A percentile compares a stretch with the other conserved stretches of the same genome.
Conservation (phyloP, 768 basidiomycete genomes). For the Psilocybe cubensis region DNA sequence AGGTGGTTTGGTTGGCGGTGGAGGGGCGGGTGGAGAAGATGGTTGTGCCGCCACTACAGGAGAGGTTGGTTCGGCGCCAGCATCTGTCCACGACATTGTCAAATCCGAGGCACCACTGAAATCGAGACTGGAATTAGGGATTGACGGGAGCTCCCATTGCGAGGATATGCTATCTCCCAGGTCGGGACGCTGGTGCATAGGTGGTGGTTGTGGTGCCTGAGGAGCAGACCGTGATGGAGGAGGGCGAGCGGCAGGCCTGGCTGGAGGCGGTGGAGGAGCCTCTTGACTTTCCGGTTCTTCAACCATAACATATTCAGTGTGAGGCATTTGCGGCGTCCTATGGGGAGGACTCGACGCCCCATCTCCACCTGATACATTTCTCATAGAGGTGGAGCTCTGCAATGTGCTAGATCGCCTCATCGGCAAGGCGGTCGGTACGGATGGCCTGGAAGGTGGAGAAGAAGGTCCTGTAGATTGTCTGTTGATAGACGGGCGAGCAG, state of each 20-base stretch:
- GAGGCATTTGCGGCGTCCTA: conserved; percentile 28
- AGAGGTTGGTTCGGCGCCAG: conserved; percentile 32
- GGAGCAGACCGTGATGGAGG: conserved; percentile 41
- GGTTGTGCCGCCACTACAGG: conserved; percentile 22
- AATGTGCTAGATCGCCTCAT: conserved; percentile 41
- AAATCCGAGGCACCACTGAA: conserved; percentile 50
- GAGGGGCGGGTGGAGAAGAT: conserved; percentile 11
- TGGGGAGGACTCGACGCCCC: conserved; percentile 16
- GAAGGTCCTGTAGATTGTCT: conserved; percentile 28
- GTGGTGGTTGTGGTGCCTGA: conserved; percentile 31
- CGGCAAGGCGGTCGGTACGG: conserved; percentile 42
- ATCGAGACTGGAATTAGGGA: conserved; percentile 57
- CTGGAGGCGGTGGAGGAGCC: conserved; percentile 50
- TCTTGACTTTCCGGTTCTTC: conserved; percentile 50
- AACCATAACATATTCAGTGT: conserved; percentile 66
- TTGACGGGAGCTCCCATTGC: conserved; percentile 70
- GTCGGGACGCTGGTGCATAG: conserved; percentile 26
- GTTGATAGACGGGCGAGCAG: conserved; percentile 28
- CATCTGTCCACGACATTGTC: conserved; percentile 69
- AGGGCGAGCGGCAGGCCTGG: conserved; percentile 41
- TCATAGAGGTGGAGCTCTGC: conserved; percentile 36
- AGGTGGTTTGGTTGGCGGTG: conserved; percentile 7
- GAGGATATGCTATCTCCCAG: conserved; percentile 42
- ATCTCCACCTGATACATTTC: conserved; percentile 38
- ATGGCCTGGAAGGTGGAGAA: conserved; percentile 50